These are phyloP conservation scores for Coelastrella sp. DNA, from an alignment of 139 green algal species.

Conservation along the genomic window DNA sequence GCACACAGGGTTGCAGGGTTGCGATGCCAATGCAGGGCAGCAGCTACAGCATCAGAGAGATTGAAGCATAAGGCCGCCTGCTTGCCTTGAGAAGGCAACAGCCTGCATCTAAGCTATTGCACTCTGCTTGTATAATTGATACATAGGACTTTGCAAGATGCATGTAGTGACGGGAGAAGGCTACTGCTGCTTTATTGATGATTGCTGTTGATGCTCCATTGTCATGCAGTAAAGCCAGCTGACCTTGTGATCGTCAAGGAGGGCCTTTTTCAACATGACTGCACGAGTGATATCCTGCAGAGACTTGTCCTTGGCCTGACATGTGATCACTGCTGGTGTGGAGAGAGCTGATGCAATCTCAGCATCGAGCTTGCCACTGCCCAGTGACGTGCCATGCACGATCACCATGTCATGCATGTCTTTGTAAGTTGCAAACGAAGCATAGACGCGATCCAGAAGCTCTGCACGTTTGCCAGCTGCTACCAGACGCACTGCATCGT, in stretches of 20 bases:
- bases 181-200: too few relatives aligned
- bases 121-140: too few relatives aligned
- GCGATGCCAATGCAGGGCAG: too few relatives aligned
- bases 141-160: too few relatives aligned
- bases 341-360: conserved; percentile 66
- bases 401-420: conserved; percentile 71
- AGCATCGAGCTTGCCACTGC: conserved; percentile 51
- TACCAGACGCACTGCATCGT: conserved; percentile 45
- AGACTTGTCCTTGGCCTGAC: conserved; percentile 12
- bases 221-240: background rate
- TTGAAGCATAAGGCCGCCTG: too few relatives aligned
- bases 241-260: conserved; percentile 31
- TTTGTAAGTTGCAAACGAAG: conserved; percentile 58
- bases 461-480: conserved; percentile 46
- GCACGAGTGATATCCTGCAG: conserved; percentile 46
- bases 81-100: too few relatives aligned
- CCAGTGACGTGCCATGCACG: conserved; percentile 55
- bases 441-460: conserved; percentile 60
- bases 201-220: too few relatives aligned
- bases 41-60: too few relatives aligned
- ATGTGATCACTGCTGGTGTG: conserved; percentile 71
- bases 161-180: too few relatives aligned
- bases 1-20: too few relatives aligned
- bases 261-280: conserved; percentile 45
- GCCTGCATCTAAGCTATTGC: too few relatives aligned